Base-by-base conservation (phyloP, 495 filamentous ascomycete species). In the Aspergillus olivimuriae region DNA sequence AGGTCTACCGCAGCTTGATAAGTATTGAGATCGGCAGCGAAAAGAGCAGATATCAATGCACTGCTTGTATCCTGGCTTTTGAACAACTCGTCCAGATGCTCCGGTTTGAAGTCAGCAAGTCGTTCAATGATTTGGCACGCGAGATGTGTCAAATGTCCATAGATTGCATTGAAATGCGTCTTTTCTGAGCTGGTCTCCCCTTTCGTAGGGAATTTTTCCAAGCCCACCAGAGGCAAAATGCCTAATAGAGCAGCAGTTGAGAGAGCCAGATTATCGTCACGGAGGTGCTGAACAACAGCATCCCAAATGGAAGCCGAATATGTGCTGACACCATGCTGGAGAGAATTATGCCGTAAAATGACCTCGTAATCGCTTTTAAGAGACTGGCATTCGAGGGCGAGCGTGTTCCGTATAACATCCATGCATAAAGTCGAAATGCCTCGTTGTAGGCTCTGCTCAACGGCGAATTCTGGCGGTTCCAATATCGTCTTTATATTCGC, bases 1-100 rank as follows among this genome's bases (percentile, higher is more conserved):
- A 95, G 63, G 47, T 88, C 84, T 4, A 91, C 73, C 4, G 84
- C 77, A 17, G 84, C 82, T 55, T 86, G 80, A 41, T 83, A 84
- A 37, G 86, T 81, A 38, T 77, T 72, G 4, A 79, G 60, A 43
- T 91, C 81, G 50, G 75, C 82, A 45, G 70, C 87, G 50, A 83
- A 82, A 6, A 92, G 74, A 3, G 82, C 70, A 4, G 81, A 75
- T 12, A 89, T 73, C 37, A 90, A 66, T 22, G 83, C 76, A 35
- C 78, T 82, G 20, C 81, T 77, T 4, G 79, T 78, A 40, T 76
- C 72, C 28, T 74, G 69, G 38, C 75, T 75, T 26, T 74, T 62
- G 59, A 85, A 89, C 20, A 94, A 64, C 19, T 71, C 63, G 30
- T 75, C 70, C 34, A 94, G 67, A 51, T 85, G 72, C 14, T 71